Evolutionary conservation across 768 basidiomycete species (phyloP), one percentile per base, ranked within the genome.

Genomic region (Agaricus bisporus): DNA sequence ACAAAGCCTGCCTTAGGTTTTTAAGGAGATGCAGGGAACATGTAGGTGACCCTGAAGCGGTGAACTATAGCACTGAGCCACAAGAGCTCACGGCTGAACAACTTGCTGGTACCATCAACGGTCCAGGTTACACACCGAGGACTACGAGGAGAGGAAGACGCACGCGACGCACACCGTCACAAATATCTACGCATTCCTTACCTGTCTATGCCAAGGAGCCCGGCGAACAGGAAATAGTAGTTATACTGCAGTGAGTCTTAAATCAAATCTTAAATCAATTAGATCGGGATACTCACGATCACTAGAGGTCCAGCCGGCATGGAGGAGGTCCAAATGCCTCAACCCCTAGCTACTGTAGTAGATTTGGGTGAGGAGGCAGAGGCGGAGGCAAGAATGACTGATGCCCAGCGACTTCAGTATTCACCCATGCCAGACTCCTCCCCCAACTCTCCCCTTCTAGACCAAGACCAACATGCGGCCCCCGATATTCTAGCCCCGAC

Each of bases 171-270:
- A 90, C 87, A 4, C 85, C 90, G 3, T 90, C 87, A 42, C 88
- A 90, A 64, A 82, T 91, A 48, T 89, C 87, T 5, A 88, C 87
- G 7, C 80, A 77, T 26, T 89, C 85, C 5, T 65, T 92, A 28
- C 90, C 90, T 5, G 80, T 76, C 26, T 92, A 92, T 60, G 87
- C 80, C 71, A 90, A 90, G 67, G 89, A 92, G 56, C 88, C 90
- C 0, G 89, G 88, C 14, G 90, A 90, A 45, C 74, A 84, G 37
- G 90, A 92, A 64, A 73, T 92, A 26, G 90, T 92, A 26, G 90
- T 92, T 5, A 81, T 92, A 48, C 70, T 73, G 51, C 71, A 77
- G 73, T 78, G 49, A 55, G 68, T 62, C 37, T 54, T 15, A 39
- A 15, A 25, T 15, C 36, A n/a, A n/a, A n/a, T n/a, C n/a, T n/a